Evolutionary conservation across 805 yeast species (phyloP), one percentile per base, ranked within the genome.

Genomic region (Myxozyma neglecta): DNA sequence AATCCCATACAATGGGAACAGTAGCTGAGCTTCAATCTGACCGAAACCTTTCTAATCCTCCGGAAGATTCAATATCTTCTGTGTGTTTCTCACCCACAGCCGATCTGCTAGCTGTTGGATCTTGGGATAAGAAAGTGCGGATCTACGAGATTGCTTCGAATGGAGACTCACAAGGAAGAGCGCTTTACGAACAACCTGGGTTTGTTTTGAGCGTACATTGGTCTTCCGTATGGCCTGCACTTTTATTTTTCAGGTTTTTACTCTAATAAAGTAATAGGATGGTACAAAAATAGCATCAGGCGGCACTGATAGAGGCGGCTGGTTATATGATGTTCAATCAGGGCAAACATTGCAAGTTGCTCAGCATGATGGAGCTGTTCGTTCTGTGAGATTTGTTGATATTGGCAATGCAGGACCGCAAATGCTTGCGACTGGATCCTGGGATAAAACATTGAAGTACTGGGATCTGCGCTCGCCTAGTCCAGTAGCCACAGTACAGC

Each of bases 41-140:
- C 74, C 64, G 66, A 16, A 70, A 66, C 32, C 61, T 68, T 81
- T 87, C 59, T 78, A 83, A 40, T 79, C 89, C 93, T 2, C 96
- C 97, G 16, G 96, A 89, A 65, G 99, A 94, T 73, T 86, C 97
- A 1, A 81, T 94, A 16, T 82, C 92, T 3, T 96, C 89, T 68
- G 73, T 94, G 59, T 79, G 90, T 18, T 94, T 93, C 76, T 89
- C 97, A 13, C 90, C 98, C 13, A 88, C 81, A 67, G 93, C 88
- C 18, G 97, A 94, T 67, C 79, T 85, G 60, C 74, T 94, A 61
- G 84, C 96, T 3, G 94, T 85, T 2, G 82, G 96, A n/a, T 87
- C 96, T 16, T 94, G 99, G 99, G 99, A 94, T 76, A 89, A 88
- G 70, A 91, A 90, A 72, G 97, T 90, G 47, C 82, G 98, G 63